These are phyloP conservation scores for Annona squamosa DNA, from an alignment of 164 flowering plant genomes.

Conservation along the genomic window DNA sequence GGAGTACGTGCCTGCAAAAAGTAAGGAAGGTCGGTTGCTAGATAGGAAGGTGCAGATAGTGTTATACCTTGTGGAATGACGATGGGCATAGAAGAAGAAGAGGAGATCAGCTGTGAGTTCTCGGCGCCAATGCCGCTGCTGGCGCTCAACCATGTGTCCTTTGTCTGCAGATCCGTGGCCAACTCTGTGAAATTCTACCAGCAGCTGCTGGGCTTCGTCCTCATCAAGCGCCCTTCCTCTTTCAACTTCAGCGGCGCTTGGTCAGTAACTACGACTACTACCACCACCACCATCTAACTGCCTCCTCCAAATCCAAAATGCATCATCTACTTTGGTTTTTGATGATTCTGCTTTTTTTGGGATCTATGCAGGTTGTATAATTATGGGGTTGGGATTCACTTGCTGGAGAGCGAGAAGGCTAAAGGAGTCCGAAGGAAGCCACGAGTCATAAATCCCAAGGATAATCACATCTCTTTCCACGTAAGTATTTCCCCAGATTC, in stretches of 20 bases:
- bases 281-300: background rate
- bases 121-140: constrained; percentile 39
- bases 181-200: constrained; percentile 38
- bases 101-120: constrained; percentile 23
- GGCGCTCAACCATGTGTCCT: constrained; percentile 56
- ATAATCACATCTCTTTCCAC: constrained; percentile 74
- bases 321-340: too few relatives aligned
- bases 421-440: constrained; percentile 20
- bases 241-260: constrained; percentile 71
- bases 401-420: constrained; percentile 38
- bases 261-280: constrained; percentile 16
- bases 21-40: background rate
- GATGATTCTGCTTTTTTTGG: background rate
- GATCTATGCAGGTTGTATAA: constrained; percentile 45
- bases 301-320: background rate
- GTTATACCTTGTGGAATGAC: too few relatives aligned
- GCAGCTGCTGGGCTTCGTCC: constrained; percentile 53
- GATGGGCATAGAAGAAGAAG: constrained; percentile 24
- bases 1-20: background rate
- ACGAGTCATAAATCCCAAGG: constrained; percentile 59
- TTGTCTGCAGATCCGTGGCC: constrained; percentile 39
- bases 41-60: too few relatives aligned
- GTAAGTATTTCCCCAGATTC: constrained; percentile 17
- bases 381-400: constrained; percentile 67
- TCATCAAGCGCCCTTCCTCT: constrained; percentile 67